These are phyloP conservation scores for Leccinum barrowsii DNA, from an alignment of 768 basidiomycete species.

Conservation along the genomic window DNA sequence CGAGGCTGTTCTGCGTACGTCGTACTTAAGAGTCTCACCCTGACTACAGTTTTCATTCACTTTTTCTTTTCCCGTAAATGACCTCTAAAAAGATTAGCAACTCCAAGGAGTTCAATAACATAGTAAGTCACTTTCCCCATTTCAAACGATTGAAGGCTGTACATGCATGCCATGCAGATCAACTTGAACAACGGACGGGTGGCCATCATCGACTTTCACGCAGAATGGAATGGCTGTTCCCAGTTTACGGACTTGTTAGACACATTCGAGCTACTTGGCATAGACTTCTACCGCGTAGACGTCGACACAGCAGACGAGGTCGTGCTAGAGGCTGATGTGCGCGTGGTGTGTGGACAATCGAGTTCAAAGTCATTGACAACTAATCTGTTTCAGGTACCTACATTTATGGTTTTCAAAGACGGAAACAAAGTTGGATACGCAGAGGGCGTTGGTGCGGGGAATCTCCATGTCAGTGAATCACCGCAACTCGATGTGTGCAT, in stretches of 20 bases:
- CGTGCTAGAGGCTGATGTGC: slow-evolving; percentile 54
- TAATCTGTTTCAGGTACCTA: slow-evolving; percentile 18
- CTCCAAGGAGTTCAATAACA: slow-evolving; percentile 15
- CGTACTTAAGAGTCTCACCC: not conserved
- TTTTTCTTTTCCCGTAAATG: too few species aligned
- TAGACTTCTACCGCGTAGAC: slow-evolving; percentile 73
- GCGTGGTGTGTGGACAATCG: slow-evolving; percentile 45
- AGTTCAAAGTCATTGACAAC: not conserved
- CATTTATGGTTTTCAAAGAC: slow-evolving; percentile 31
- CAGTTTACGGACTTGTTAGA: slow-evolving; percentile 17
- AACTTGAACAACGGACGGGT: slow-evolving; percentile 21
- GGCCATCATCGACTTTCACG: slow-evolving; percentile 22
- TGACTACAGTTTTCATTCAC: too few species aligned
- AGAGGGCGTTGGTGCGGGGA: slow-evolving; percentile 26
- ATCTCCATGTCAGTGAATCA: slow-evolving; percentile 23
- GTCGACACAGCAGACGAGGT: slow-evolving; percentile 58
- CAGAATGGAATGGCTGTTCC: slow-evolving; percentile 12
- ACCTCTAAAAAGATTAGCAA: slow-evolving; percentile 14
- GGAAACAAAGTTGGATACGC: slow-evolving; percentile 24
- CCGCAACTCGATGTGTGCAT: not conserved
- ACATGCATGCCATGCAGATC: slow-evolving; percentile 10
- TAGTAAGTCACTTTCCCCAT: slow-evolving; percentile 11
- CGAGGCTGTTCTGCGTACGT: too few species aligned
- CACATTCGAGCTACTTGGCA: slow-evolving; percentile 25
- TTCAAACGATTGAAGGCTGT: not conserved